These are phyloP conservation scores for Aspergillus cristatus DNA, from an alignment of 495 filamentous ascomycete genomes.

Conservation along the genomic window DNA sequence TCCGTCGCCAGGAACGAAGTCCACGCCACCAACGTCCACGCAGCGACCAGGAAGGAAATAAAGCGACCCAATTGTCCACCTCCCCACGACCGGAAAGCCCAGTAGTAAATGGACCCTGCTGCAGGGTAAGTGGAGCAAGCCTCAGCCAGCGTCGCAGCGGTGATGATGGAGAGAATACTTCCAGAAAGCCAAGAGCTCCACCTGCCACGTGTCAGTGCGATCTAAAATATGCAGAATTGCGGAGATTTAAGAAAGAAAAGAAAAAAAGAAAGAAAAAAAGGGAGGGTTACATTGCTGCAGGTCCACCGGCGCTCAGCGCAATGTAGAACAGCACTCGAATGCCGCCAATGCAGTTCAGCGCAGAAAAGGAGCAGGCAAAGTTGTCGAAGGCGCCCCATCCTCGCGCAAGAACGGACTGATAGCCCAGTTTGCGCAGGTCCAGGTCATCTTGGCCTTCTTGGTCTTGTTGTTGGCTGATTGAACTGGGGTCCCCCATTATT, in stretches of 20 bases:
- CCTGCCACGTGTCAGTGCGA: slow-evolving; percentile 4
- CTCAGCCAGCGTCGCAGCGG: slow-evolving; percentile 26
- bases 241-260: too few species aligned
- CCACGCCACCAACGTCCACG: slow-evolving; percentile 29
- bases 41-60: slow-evolving; percentile 25
- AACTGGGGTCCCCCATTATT: too few species aligned
- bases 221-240: neutral
- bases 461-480: too few species aligned
- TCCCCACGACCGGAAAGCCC: slow-evolving; percentile 28
- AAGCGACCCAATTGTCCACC: slow-evolving; percentile 21
- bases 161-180: slow-evolving; percentile 26
- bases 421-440: slow-evolving; percentile 23
- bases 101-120: slow-evolving; percentile 30
- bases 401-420: slow-evolving; percentile 21
- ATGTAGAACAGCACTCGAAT: slow-evolving; percentile 27
- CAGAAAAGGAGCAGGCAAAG: slow-evolving; percentile 27
- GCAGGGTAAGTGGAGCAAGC: slow-evolving; percentile 26
- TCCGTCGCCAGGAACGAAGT: slow-evolving; percentile 26
- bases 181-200: slow-evolving; percentile 31
- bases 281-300: slow-evolving; percentile 23
- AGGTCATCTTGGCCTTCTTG: slow-evolving; percentile 18
- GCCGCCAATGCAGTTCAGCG: slow-evolving; percentile 24
- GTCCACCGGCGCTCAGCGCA: slow-evolving; percentile 24
- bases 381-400: slow-evolving; percentile 26
- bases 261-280: neutral